Conservation (phyloP, 306 rosid genomes). For the Ceratonia siliqua region DNA sequence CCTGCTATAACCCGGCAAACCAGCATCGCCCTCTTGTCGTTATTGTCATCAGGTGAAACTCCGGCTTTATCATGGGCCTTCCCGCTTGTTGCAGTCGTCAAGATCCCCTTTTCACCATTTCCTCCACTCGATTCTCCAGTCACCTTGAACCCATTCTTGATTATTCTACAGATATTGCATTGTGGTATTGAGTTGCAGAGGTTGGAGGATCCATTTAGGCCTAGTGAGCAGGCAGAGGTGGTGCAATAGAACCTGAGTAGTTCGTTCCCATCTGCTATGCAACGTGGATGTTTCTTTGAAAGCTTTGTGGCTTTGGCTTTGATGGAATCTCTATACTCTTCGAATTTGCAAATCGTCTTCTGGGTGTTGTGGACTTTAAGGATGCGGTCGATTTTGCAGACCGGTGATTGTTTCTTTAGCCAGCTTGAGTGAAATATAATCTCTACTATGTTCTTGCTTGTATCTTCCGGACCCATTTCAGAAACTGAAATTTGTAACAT, state of each 20-base stretch:
- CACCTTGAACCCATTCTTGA: constrained; percentile 70
- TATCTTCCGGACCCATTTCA: constrained; percentile 90
- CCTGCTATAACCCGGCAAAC: constrained; percentile 98
- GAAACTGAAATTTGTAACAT: constrained; percentile 57
- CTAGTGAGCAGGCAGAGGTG: constrained; percentile 72
- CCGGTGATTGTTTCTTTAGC: constrained; percentile 84
- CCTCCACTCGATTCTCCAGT: constrained; percentile 23
- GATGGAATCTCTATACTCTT: constrained; percentile 86
- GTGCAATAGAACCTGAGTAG: constrained; percentile 91
- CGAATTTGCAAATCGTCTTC: constrained; percentile 69
- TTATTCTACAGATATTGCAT: constrained; percentile 75
- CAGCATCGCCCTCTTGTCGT: constrained; percentile 82
- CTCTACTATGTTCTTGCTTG: constrained; percentile 99
- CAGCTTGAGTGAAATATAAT: constrained; percentile 98
- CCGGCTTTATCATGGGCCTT: constrained; percentile 79
- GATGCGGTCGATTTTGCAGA: constrained; percentile 88
- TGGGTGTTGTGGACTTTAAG: constrained; percentile 91
- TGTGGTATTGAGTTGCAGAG: constrained; percentile 75
- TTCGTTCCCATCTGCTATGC: constrained; percentile 97
- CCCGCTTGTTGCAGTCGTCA: constrained; percentile 92
- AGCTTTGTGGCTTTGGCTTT: constrained; percentile 81
- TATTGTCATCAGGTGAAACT: constrained; percentile 25
- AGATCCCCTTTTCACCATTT: constrained; percentile 47
- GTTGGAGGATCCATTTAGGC: constrained; percentile 84
- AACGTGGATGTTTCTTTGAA: constrained; percentile 76